A percentile compares a stretch with the other conserved stretches of the same genome.
Conservation (phyloP, 371 early-diverging fungal species). For the Parasitella parasitica region DNA sequence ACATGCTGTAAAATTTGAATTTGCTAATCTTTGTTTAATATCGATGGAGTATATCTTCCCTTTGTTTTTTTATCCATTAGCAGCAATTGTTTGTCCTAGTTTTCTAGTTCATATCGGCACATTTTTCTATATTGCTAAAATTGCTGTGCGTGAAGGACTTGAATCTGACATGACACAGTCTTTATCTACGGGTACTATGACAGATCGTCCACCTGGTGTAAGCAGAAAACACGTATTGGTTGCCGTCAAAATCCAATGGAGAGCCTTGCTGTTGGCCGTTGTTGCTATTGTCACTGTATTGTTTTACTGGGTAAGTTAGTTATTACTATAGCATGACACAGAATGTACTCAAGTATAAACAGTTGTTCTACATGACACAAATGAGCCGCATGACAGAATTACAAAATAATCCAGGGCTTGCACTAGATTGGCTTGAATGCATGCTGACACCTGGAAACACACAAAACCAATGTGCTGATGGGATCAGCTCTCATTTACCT, state of each 20-base stretch:
- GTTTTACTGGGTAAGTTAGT: slow-evolving; percentile 50
- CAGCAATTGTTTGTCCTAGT: slow-evolving; percentile 58
- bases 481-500: slow-evolving; percentile 43
- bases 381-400: slow-evolving; percentile 38
- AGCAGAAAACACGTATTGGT: slow-evolving; percentile 56
- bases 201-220: slow-evolving; percentile 34
- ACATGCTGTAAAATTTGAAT: slow-evolving; percentile 60
- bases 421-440: slow-evolving; percentile 52
- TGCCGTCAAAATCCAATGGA: slow-evolving; percentile 71
- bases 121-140: slow-evolving; percentile 63
- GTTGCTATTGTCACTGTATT: slow-evolving; percentile 49
- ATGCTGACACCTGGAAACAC: slow-evolving; percentile 38
- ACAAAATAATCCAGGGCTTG: slow-evolving; percentile 21
- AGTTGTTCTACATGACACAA: slow-evolving; percentile 58
- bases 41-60: slow-evolving; percentile 51
- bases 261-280: slow-evolving; percentile 62
- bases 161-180: slow-evolving; percentile 58
- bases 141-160: slow-evolving; percentile 45
- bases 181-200: slow-evolving; percentile 27
- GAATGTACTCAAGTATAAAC: background rate
- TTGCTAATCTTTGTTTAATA: slow-evolving; percentile 61
- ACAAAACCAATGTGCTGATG: slow-evolving; percentile 43
- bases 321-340: background rate
- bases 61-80: slow-evolving; percentile 64
- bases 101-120: slow-evolving; percentile 62